phyloP scores from a whole-genome alignment of 2,329 filamentous ascomycete species.

The Clonostachys sp. region DNA sequence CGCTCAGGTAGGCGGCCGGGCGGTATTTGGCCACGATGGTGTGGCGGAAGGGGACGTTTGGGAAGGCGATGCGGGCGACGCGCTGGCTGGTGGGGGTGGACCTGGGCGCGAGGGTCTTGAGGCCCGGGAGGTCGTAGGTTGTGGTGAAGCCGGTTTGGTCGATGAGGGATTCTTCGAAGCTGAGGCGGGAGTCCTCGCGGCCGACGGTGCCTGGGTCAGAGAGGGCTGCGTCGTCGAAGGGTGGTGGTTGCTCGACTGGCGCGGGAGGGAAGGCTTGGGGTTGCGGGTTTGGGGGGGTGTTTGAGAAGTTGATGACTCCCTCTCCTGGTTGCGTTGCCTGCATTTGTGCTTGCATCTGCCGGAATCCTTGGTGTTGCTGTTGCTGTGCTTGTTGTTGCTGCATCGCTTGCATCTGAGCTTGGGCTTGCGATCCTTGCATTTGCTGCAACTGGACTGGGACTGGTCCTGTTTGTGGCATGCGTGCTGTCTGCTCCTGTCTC shows the following conservation, averaged over 20 bases:
- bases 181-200: slow-evolving; percentile 8
- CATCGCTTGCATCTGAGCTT: background rate
- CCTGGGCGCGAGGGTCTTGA: slow-evolving; percentile 52
- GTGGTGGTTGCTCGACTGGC: too few species aligned
- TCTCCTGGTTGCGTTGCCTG: too few species aligned
- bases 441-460: too few species aligned
- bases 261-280: too few species aligned
- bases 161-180: slow-evolving; percentile 42
- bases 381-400: background rate
- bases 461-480: background rate
- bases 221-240: too few species aligned
- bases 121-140: slow-evolving; percentile 55
- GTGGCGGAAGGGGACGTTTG: slow-evolving; percentile 47
- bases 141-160: slow-evolving; percentile 57
- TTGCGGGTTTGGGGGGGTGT: too few species aligned
- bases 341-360: too few species aligned
- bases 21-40: slow-evolving; percentile 58
- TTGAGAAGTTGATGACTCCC: too few species aligned
- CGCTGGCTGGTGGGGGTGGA: slow-evolving; percentile 51
- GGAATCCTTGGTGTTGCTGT: background rate
- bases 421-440: too few species aligned
- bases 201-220: background rate
- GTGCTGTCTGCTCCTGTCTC: slow-evolving; percentile 60
- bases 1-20: slow-evolving; percentile 54
- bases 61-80: slow-evolving; percentile 49